These are phyloP conservation scores for Dissophora ornata DNA, from an alignment of 192 early-diverging fungal genomes.

Conservation along the genomic window DNA sequence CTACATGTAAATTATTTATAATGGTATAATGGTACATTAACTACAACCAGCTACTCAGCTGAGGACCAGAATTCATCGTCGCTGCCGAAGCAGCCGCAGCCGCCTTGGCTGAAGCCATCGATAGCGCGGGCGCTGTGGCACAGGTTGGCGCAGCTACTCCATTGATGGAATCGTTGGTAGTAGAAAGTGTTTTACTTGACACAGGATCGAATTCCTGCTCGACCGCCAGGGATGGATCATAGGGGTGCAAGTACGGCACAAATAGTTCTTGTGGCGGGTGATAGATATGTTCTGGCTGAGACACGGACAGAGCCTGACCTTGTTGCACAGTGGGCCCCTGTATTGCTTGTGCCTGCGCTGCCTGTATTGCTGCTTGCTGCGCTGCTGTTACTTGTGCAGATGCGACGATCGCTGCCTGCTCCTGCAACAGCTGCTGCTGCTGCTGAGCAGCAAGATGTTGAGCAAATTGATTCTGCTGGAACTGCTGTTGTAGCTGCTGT, in stretches of 20 bases:
- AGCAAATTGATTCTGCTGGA: slow-evolving; percentile 1
- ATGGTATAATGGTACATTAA: too few species aligned
- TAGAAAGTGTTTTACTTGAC: too few species aligned
- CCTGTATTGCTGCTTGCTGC: neutral
- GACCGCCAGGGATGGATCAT: slow-evolving; percentile 32
- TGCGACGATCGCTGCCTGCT: neutral
- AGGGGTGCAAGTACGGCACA: slow-evolving; percentile 40
- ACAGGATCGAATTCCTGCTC: slow-evolving; percentile 13
- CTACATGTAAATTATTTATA: too few species aligned
- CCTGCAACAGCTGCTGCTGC: neutral
- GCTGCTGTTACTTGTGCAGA: neutral
- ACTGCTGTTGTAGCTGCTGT: neutral
- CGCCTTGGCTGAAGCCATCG: too few species aligned
- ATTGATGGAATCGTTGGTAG: too few species aligned
- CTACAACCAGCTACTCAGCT: too few species aligned
- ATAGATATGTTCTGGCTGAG: slow-evolving; percentile 1
- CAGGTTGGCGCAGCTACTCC: too few species aligned
- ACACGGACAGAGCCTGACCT: neutral
- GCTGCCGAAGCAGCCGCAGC: too few species aligned
- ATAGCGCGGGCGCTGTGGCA: too few species aligned
- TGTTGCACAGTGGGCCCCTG: slow-evolving; percentile 1
- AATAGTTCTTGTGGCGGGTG: slow-evolving; percentile 38
- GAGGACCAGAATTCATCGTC: too few species aligned
- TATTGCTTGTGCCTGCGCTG: too few species aligned
- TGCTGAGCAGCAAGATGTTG: slow-evolving; percentile 2